Evolutionary conservation across 2,329 filamentous ascomycete species (phyloP).

Genomic region (Rhexocercosporidium sp.): DNA sequence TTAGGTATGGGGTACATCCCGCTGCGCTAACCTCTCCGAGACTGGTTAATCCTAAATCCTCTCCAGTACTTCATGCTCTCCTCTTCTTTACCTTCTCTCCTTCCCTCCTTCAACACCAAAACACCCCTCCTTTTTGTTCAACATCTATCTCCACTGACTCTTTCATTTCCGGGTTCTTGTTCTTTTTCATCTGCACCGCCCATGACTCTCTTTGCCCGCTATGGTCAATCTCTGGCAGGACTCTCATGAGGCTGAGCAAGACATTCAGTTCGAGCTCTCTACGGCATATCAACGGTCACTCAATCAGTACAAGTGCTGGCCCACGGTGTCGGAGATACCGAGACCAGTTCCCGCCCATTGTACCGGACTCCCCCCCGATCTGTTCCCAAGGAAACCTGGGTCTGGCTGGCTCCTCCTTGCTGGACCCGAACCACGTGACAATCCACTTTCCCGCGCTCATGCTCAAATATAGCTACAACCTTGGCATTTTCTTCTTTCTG

Average conservation of each 20-base stretch:
- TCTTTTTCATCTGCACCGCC: not conserved
- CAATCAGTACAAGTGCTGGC: not conserved
- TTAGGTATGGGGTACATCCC: not conserved
- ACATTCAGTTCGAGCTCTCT: not conserved
- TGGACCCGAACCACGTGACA: conserved; percentile 6
- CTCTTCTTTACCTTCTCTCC: not conserved
- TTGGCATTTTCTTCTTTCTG: conserved; percentile 12
- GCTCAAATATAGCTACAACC: conserved; percentile 24
- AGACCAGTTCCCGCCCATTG: not conserved
- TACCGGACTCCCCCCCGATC: conserved; percentile 8
- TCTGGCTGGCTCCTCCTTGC: not conserved
- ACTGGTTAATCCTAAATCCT: not conserved
- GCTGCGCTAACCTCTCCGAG: not conserved
- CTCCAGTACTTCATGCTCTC: not conserved
- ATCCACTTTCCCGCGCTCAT: conserved; percentile 26
- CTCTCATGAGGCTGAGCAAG: conserved; percentile 4
- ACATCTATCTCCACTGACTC: not conserved
- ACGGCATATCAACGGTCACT: conserved; percentile 4
- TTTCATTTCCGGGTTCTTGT: not conserved
- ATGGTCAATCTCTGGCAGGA: not conserved
- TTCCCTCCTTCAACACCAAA: too few species aligned
- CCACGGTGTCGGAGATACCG: not conserved
- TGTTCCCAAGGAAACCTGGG: not conserved
- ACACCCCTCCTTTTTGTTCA: too few species aligned
- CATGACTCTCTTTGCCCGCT: not conserved